A percentile compares a stretch with the other conserved stretches of the same genome.
Evolutionary conservation across 2,329 filamentous ascomycete genomes (phyloP).

Genomic region (Exophiala aquamarina): DNA sequence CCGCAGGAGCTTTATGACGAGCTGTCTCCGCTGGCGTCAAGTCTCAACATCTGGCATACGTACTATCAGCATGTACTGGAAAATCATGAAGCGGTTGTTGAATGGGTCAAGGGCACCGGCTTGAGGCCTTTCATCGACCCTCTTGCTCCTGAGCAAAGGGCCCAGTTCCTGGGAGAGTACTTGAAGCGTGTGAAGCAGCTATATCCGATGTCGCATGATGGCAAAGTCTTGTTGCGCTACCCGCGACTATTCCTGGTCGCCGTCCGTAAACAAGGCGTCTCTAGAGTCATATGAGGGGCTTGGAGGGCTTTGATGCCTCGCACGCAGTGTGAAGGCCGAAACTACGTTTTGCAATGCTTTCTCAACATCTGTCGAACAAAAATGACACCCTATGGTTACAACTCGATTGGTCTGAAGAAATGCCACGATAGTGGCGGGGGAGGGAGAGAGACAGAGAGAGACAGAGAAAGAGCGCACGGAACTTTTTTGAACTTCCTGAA

Average conservation of each 20-base stretch:
- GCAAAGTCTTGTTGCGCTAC: slow-evolving; percentile 56
- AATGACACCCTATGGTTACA: no score
- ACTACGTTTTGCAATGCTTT: no score
- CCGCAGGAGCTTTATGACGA: slow-evolving; percentile 50
- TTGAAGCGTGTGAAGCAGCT: slow-evolving; percentile 41
- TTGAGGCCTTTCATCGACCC: slow-evolving; percentile 56
- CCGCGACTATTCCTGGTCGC: slow-evolving; percentile 59
- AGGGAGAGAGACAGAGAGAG: no score
- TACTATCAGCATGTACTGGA: slow-evolving; percentile 54
- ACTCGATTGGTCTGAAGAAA: no score
- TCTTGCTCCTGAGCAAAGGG: slow-evolving; percentile 42
- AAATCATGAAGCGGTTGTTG: slow-evolving; percentile 52
- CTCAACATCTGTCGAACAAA: no score
- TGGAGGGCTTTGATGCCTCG: no score
- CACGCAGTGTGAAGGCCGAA: no score
- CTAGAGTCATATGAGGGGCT: no score
- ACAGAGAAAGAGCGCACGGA: no score
- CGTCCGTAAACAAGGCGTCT: slow-evolving; percentile 21
- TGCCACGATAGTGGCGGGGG: no score
- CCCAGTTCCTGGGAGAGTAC: slow-evolving; percentile 51
- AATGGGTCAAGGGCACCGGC: slow-evolving; percentile 61
- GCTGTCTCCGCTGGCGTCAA: slow-evolving; percentile 43
- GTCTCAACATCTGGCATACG: slow-evolving; percentile 56
- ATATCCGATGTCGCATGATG: slow-evolving; percentile 51
- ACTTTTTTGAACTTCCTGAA: no score